Base-by-base conservation (phyloP, 306 rosid genomes). In the Cicer cuneatum region DNA sequence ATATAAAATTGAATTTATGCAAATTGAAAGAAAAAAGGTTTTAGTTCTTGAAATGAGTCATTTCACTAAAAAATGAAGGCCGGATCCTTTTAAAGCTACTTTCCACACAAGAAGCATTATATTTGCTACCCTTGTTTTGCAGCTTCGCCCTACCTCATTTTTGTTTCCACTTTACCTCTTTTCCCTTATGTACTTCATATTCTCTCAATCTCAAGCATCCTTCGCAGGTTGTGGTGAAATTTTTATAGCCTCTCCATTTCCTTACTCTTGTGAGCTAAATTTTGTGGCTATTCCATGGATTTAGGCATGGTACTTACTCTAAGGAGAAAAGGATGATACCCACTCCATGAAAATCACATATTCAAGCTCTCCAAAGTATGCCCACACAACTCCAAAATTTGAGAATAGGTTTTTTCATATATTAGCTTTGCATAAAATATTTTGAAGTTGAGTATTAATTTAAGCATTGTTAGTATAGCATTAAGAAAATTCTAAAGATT, bases 1-100 rank as follows among this genome's bases (percentile, higher is more conserved):
- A 75, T 33, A 42, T 46, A 66, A 38, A 71, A 60, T 43, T 71
- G 13, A 79, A 60, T 73, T 64, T 54, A 45, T 35, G 71, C 63
- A 42, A 24, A 76, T 37, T 65, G 58, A 75, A 75, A 37, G 35
- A 65, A 75, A 57, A 24, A 37, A 16, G 47, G 73, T 14, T n/a
- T 56, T 45, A 51, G 11, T 58, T 78, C 63, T 67, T 48, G 35
- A 63, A 40, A 63, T 40, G 69, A 63, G 69, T 9, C 9, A 15
- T n/a, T 63, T 63, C 51, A 63, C 69, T 8, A 38, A 8, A 39
- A 64, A 64, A 41, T 2, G 16, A 40, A 10, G 35, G 70, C 10
- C 38, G 0, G n/a, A 14, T 63, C 49, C 47, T 40, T 40, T 41
- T 63, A 40, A 14, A 63, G 24, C n/a, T 38, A 38, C 47, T 37